Percentiles rank a stretch among this genome's conserved stretches.
Conservation (phyloP, 805 yeast genomes). For the Starmerella bombicola region DNA sequence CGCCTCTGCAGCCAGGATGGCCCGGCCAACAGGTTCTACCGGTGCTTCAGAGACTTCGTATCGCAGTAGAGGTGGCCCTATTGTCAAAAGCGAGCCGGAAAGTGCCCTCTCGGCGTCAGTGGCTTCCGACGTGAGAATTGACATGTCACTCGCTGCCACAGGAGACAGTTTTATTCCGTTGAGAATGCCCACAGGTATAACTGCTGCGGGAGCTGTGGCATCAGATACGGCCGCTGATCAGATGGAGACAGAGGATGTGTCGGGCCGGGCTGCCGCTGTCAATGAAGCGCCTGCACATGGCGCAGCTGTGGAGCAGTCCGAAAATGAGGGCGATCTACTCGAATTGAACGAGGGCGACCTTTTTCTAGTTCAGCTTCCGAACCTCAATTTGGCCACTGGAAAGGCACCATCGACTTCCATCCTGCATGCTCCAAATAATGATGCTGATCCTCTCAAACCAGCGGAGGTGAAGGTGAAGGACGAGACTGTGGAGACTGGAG, state of each 20-base stretch:
- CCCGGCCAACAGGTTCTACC: neutral
- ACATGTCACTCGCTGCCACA: constrained; percentile 7
- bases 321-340: constrained; percentile 3
- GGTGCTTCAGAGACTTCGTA: neutral
- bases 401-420: constrained; percentile 4
- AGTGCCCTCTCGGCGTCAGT: neutral
- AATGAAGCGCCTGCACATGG: constrained; percentile 1
- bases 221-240: neutral
- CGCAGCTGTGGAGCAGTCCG: constrained; percentile 5
- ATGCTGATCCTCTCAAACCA: constrained; percentile 1
- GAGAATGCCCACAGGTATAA: constrained; percentile 12
- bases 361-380: constrained; percentile 36
- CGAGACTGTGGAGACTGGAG: constrained; percentile 1
- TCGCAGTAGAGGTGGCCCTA: neutral
- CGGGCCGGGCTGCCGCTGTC: constrained; percentile 1
- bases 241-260: constrained; percentile 14
- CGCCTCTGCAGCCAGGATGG: neutral
- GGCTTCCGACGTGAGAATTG: constrained; percentile 5
- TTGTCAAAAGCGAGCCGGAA: constrained; percentile 14
- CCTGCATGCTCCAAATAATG: neutral
- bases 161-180: constrained; percentile 18
- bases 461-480: constrained; percentile 15
- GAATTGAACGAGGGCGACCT: constrained; percentile 24
- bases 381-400: constrained; percentile 29
- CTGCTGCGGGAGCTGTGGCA: constrained; percentile 1